Evolutionary conservation across 352 stramenopile species (phyloP).

Genomic region (Phytophthora sp.): DNA sequence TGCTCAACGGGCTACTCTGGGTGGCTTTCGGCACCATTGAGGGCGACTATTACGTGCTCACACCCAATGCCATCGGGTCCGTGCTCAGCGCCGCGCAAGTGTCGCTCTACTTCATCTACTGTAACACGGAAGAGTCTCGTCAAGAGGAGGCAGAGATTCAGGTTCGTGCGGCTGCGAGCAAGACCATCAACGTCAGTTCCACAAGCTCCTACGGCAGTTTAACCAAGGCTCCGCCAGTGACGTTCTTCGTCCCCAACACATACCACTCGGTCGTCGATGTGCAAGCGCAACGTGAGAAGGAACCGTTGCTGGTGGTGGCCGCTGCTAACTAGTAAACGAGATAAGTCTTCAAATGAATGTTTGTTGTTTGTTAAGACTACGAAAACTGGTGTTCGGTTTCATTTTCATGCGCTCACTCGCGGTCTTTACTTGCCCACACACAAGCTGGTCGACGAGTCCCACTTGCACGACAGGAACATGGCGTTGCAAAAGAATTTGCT

Average conservation of each 20-base stretch:
- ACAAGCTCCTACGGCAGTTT: slow-evolving; percentile 32
- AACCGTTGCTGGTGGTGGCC: slow-evolving; percentile 29
- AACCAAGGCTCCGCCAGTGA: neutral
- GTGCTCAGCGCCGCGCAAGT: slow-evolving; percentile 48
- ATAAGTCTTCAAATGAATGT: slow-evolving; percentile 12
- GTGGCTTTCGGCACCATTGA: slow-evolving; percentile 49
- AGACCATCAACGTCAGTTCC: neutral
- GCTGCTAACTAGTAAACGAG: slow-evolving; percentile 28
- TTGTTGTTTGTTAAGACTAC: slow-evolving; percentile 14
- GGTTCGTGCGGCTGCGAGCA: slow-evolving; percentile 23
- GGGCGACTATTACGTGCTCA: slow-evolving; percentile 49
- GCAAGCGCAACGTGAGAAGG: slow-evolving; percentile 24
- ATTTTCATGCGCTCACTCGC: neutral
- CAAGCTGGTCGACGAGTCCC: slow-evolving; percentile 13
- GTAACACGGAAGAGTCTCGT: slow-evolving; percentile 32
- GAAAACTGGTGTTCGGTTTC: neutral
- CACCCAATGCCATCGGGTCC: slow-evolving; percentile 47
- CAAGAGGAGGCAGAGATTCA: slow-evolving; percentile 27
- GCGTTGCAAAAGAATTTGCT: slow-evolving; percentile 32
- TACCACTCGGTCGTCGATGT: slow-evolving; percentile 24
- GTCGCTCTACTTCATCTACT: slow-evolving; percentile 51
- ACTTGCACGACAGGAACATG: slow-evolving; percentile 29
- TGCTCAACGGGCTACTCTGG: slow-evolving; percentile 58
- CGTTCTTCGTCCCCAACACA: slow-evolving; percentile 14
- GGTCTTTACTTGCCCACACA: slow-evolving; percentile 25